Evolutionary conservation across 2,329 filamentous ascomycete species (phyloP).

Genomic region (Colletotrichum horii): DNA sequence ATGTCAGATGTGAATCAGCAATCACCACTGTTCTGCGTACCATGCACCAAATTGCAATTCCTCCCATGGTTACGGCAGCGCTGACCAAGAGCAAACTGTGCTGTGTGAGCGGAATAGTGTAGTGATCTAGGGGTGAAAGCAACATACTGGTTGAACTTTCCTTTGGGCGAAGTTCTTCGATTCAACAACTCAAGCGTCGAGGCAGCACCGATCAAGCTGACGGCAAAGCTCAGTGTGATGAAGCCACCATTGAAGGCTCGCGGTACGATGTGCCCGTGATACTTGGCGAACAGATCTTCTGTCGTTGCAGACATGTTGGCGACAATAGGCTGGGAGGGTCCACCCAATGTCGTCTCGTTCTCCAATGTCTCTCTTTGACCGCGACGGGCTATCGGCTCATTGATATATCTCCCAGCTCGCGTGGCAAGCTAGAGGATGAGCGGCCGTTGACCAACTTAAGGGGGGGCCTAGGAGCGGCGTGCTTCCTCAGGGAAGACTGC

Average conservation of each 20-base stretch:
- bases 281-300: slow-evolving; percentile 40
- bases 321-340: neutral
- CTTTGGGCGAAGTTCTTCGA: slow-evolving; percentile 71
- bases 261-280: slow-evolving; percentile 51
- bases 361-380: slow-evolving; percentile 7
- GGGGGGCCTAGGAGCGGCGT: neutral
- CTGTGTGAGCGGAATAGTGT: neutral
- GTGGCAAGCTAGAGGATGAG: neutral
- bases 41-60: slow-evolving; percentile 77
- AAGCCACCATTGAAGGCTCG: slow-evolving; percentile 63
- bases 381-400: neutral
- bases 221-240: slow-evolving; percentile 75
- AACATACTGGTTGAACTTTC: slow-evolving; percentile 71
- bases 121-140: neutral
- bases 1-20: slow-evolving; percentile 38
- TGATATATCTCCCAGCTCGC: slow-evolving; percentile 10
- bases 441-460: neutral
- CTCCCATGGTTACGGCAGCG: slow-evolving; percentile 74
- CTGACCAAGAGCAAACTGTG: slow-evolving; percentile 65
- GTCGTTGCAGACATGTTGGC: slow-evolving; percentile 9
- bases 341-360: neutral
- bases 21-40: slow-evolving; percentile 37
- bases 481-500: neutral
- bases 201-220: slow-evolving; percentile 77
- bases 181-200: slow-evolving; percentile 86